Evolutionary conservation across 1,284 basidiomycete species (phyloP), one percentile per base, ranked within the genome.

Genomic region (Schizopora paradoxa): DNA sequence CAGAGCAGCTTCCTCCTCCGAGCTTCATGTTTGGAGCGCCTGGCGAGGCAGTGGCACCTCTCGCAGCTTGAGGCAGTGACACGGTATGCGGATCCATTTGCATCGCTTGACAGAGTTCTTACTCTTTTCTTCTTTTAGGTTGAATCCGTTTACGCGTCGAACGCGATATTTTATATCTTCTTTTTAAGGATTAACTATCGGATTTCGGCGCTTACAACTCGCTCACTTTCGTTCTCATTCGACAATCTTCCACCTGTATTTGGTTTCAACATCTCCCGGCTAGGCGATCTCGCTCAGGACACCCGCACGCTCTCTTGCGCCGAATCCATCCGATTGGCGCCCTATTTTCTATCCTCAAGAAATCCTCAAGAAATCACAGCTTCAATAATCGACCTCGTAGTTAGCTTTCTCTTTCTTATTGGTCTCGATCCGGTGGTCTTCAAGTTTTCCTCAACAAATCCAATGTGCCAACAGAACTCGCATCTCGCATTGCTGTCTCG

Each of bases 81-180:
- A 40, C 26, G 16, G 8, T 21, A n/a, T 29, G 2, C 25, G 32
- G 26, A 6, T 26, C 22, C 32, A 18, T 7, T 23, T 32, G 29
- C 18, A 5, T 6, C 22, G 16, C 21, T 32, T 23, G 19, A 13
- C 29, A 41, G 39, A 26, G 23, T 26, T 41, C 23, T 11, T n/a
- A 16, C 21, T 26, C 18, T 22, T 39, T 39, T 36, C 13, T 23
- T 36, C 35, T 10, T 26, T 13, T 41, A 32, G 31, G 38, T 49
- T 49, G 34, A 34, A 11, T 18, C 18, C 8, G 8, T 18, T 51
- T 44, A 40, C 49, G 49, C 45, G 49, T 51, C 49, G 49, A 51
- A 14, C 49, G 49, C 49, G 49, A 51, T 51, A 47, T 44, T 45
- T 36, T 44, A 34, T 51, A 41, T 40, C 47, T 47, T 40, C 37